Conservation (phyloP, 2,329 filamentous ascomycete species). For the Sclerotinia subarctica region DNA sequence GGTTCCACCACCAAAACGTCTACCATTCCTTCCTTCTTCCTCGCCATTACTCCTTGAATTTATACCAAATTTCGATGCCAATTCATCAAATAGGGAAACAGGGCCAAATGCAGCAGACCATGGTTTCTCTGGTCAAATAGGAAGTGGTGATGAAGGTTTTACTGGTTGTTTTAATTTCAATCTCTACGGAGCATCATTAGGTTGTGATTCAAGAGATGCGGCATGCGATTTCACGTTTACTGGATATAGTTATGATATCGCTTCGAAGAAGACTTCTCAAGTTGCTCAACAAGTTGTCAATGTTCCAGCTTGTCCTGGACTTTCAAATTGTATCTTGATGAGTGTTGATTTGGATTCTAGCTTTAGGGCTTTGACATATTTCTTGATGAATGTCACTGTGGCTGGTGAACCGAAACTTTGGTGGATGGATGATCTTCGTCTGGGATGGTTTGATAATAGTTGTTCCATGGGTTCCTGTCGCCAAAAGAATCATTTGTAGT, state of each 20-base stretch:
- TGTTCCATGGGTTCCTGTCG: conserved; percentile 43
- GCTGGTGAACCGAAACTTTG: conserved; percentile 41
- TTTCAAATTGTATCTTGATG: conserved; percentile 37
- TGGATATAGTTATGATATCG: conserved; percentile 37
- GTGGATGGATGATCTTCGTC: conserved; percentile 47
- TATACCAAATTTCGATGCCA: conserved; percentile 33
- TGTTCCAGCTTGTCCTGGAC: conserved; percentile 37
- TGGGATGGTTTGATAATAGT: conserved; percentile 45
- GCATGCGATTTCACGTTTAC: conserved; percentile 42
- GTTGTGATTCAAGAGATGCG: conserved; percentile 40
- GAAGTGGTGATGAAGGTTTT: conserved; percentile 30
- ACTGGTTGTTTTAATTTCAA: conserved; percentile 42
- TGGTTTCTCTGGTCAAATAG: conserved; percentile 34
- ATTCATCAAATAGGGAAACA: conserved; percentile 21
- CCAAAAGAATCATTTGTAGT: conserved; percentile 26
- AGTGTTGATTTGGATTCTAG: conserved; percentile 31
- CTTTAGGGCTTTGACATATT: conserved; percentile 40
- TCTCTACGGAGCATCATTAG: conserved; percentile 39
- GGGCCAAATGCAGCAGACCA: conserved; percentile 33
- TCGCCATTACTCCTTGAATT: conserved; percentile 37
- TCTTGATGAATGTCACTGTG: conserved; percentile 44
- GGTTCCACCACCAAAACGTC: conserved; percentile 33
- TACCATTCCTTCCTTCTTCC: conserved; percentile 37
- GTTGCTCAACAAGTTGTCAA: conserved; percentile 31
- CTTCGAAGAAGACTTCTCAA: conserved; percentile 25